Evolutionary conservation across 331 rosid species (phyloP), one percentile per base, ranked within the genome.

Genomic region (Pyracantha coccinea): DNA sequence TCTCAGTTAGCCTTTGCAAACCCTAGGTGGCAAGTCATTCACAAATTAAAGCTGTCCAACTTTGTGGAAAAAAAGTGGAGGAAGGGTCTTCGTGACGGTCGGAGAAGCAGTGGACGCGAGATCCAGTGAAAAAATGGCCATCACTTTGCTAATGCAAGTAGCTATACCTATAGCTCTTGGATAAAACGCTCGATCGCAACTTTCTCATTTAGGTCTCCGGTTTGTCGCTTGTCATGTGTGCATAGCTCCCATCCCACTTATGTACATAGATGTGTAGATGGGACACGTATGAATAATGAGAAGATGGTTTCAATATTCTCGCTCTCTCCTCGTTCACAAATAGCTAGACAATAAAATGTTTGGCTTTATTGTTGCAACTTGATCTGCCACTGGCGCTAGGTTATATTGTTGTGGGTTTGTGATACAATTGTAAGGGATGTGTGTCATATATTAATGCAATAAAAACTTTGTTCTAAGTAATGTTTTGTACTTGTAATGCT

Each of bases 21-120:
- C 74, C 98, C 97, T 0, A 85, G 89, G 64, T 88, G 96, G 97
- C 87, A 86, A 83, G 91, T 88, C 76, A 93, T 89, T 81, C 96
- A 91, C 89, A 91, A 93, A 86, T 89, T 89, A 12, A 93, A 75
- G 83, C 62, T 82, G 25, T 84, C 96, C 4, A 85, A 91, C 68
- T 90, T 89, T 83, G 88, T 86, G 15, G 50, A 15, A 33, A 86
- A 86, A 88, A 78, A 86, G 89, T 4, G 83, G 80, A 64, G 93
- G 90, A 25, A 83, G 78, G 55, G 82, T 91, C 27, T 91, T 86
- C 82, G 84, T 93, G 54, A 93, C 88, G 41, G 89, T 91, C 65
- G 92, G 85, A 66, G 96, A 91, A 85, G 97, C 97, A 58, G 81
- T 84, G 79, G 83, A 44, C 52, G 82, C 89, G 60, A 79, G 47